Percentiles rank a stretch among this genome's conserved stretches.
Evolutionary conservation across 805 yeast genomes (phyloP).

Genomic region (Saccharomycopsis lassenensis): DNA sequence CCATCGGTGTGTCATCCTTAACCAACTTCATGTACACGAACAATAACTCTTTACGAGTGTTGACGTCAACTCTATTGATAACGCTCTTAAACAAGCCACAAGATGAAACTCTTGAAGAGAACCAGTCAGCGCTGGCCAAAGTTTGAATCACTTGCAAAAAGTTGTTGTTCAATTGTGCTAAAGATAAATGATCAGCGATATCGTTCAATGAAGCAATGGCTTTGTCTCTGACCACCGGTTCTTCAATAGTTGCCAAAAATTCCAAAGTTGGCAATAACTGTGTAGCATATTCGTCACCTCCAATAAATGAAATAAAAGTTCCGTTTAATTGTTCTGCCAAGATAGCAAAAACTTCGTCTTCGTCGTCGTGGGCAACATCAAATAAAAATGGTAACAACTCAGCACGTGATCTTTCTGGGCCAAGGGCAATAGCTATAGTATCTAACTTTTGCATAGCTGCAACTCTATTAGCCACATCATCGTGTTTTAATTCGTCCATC

Average conservation of each 20-base stretch:
- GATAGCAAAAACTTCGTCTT: slow-evolving; percentile 93
- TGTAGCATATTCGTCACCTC: slow-evolving; percentile 62
- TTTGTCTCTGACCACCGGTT: slow-evolving; percentile 89
- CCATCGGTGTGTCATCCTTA: slow-evolving; percentile 95
- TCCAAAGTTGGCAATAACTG: slow-evolving; percentile 58
- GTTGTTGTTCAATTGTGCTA: slow-evolving; percentile 51
- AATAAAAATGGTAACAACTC: slow-evolving; percentile 87
- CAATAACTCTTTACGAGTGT: slow-evolving; percentile 49
- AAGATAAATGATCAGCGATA: slow-evolving; percentile 51
- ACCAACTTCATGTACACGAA: slow-evolving; percentile 59
- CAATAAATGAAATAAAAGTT: slow-evolving; percentile 76
- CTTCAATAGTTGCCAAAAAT: slow-evolving; percentile 83
- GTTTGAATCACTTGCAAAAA: slow-evolving; percentile 70
- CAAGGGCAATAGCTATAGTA: slow-evolving; percentile 89
- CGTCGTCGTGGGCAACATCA: slow-evolving; percentile 86
- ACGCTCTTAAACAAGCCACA: slow-evolving; percentile 78
- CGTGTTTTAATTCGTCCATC: slow-evolving; percentile 95
- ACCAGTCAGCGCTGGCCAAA: slow-evolving; percentile 87
- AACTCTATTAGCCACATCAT: slow-evolving; percentile 86
- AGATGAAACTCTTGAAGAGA: slow-evolving; percentile 81
- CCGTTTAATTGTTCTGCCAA: slow-evolving; percentile 79
- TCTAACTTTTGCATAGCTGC: slow-evolving; percentile 91
- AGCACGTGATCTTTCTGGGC: slow-evolving; percentile 81
- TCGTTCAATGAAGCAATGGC: slow-evolving; percentile 80
- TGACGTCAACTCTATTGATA: slow-evolving; percentile 44